Evolutionary conservation across 1,284 basidiomycete genomes (phyloP), one percentile per base, ranked within the genome.

Genomic region (Cutaneotrichosporon mucoides): DNA sequence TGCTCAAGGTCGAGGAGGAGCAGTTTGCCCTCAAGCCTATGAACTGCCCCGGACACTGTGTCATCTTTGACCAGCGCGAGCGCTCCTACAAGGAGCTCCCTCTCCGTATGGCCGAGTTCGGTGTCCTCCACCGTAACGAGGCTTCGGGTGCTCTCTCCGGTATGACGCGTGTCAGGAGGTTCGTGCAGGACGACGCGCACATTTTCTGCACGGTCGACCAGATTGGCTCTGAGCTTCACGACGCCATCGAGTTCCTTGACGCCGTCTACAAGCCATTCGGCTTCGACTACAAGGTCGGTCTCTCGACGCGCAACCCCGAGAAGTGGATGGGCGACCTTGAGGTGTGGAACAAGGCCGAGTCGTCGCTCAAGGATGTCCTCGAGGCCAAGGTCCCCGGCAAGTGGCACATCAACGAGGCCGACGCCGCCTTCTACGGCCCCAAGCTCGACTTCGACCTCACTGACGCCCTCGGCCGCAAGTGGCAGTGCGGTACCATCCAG

Each of bases 41-140:
- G 96, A 99, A 99, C 79, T 99, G 96, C 76, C 96, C 96, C 0
- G 95, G 95, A 8, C 96, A 99, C 79, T 94, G 91, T 76, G 80
- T 99, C 61, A 92, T 99, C 73, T 99, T 99, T 73, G 95, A 92
- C 78, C 88, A 90, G 15, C 85, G 91, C 63, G 95, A 98, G 77
- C 86, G 96, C 63, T 89, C 87, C 62, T 98, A 98, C 82, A 90
- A 89, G 76, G 96, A 99, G 79, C 83, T 99, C 16, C 96, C 96
- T 2, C 86, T 99, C 66, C 87, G 96, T 16, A 90, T 97, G 86
- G 96, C 96, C 13, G 96, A 99, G 76, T 99, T 99, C 73, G 96
- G 96, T 72, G 92, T 99, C 62, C 84, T 99, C 60, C 96, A 99
- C 79, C 83, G 96, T 62, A 99, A 99, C 73, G 96, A 99, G 76